Percentiles rank a stretch among this genome's conserved stretches.
Evolutionary conservation across 2,329 filamentous ascomycete genomes (phyloP).

Genomic region (Colletotrichum siamense): DNA sequence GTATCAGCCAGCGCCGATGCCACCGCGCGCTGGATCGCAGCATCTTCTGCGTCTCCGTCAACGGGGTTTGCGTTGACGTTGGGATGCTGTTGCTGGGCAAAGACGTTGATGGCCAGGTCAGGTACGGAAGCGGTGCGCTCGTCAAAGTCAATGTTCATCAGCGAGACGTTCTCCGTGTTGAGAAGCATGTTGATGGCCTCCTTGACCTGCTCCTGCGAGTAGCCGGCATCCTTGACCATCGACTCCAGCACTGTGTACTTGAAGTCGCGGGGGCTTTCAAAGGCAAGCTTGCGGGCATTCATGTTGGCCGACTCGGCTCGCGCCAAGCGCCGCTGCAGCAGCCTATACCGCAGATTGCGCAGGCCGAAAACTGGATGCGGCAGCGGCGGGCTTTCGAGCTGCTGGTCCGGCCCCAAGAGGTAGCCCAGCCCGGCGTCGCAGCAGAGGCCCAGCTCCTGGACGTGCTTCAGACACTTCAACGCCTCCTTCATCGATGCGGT

Average conservation of each 20-base stretch:
- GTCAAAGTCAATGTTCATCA: slow-evolving; percentile 37
- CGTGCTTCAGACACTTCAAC: slow-evolving; percentile 58
- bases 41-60: slow-evolving; percentile 4
- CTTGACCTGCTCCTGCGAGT: slow-evolving; percentile 30
- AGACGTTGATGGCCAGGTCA: not conserved
- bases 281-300: slow-evolving; percentile 26
- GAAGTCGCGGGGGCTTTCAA: slow-evolving; percentile 31
- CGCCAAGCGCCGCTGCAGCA: slow-evolving; percentile 11
- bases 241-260: slow-evolving; percentile 37
- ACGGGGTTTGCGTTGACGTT: slow-evolving; percentile 21
- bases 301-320: slow-evolving; percentile 10
- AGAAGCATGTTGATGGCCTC: slow-evolving; percentile 41
- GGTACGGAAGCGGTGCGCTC: slow-evolving; percentile 26
- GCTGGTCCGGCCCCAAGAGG: slow-evolving; percentile 65
- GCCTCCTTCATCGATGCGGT: slow-evolving; percentile 65
- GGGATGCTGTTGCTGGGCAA: not conserved
- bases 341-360: slow-evolving; percentile 7
- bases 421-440: slow-evolving; percentile 73
- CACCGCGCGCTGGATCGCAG: not conserved
- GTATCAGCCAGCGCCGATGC: slow-evolving; percentile 10
- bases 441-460: slow-evolving; percentile 69
- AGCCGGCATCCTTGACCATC: slow-evolving; percentile 44
- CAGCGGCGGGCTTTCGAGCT: slow-evolving; percentile 46
- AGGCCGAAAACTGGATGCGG: slow-evolving; percentile 39
- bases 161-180: slow-evolving; percentile 35